Base-by-base conservation (phyloP, 2,329 filamentous ascomycete species). In the Cercospora berteroae region DNA sequence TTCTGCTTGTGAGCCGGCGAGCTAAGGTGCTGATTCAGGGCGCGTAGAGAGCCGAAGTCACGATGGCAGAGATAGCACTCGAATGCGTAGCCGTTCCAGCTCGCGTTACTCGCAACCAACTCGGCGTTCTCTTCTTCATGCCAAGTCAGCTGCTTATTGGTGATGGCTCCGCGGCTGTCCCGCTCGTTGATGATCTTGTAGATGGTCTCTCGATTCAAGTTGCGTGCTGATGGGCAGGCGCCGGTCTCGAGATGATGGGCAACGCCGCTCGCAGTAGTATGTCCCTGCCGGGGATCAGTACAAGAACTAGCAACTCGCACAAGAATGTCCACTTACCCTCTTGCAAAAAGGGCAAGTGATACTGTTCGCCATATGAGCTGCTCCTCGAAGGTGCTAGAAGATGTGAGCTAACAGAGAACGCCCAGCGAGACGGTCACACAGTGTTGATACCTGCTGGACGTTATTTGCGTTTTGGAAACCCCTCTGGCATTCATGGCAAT, bases 261-360 rank as follows among this genome's bases (percentile, higher is more conserved):
- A 4, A 89, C 70, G 4, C 86, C 87, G 0, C 83, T 85, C 1
- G 86, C 85, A 0, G 83, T 83, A 9, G 81, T 77, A 68, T 81
- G 86, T 8, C 29, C 2, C 57, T 67, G 42, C 42, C 3, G 3
- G 10, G 1, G 4, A 6, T 48, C 42, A 48, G 42, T 13, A 48
- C 9, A 13, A 9, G 10, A 23, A 48, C 42, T 5, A 18, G 42
- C 9, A 23, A 23, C 42, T 48, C 18, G 1, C 4, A 23, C 9
- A 48, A 5, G 18, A 20, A 48, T 3, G 18, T 48, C 42, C n/a
- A 10, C 42, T 10, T 48, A 48, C 42, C 18, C 18, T 39, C 62
- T 79, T 73, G 77, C 88, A 90, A 72, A 87, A 89, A 0, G 84
- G 87, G 60, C 88, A 90, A 0, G 50, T 0, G 7, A 88, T 74